phyloP scores from a whole-genome alignment of 805 yeast genomes.

The Saccharomycopsis olivae region DNA sequence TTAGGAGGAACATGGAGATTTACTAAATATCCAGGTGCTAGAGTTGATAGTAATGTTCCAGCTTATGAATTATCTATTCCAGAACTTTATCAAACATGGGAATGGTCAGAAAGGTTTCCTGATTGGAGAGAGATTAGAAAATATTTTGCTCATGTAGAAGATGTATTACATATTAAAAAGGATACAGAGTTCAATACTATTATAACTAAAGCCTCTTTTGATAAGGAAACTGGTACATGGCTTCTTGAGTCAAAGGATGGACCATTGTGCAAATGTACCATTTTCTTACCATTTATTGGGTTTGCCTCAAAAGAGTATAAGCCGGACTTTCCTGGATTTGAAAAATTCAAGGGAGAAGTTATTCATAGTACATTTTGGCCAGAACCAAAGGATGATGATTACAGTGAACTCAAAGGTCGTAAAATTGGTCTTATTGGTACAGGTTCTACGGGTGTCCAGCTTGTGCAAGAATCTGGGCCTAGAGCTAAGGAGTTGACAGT shows the following conservation, averaged over 20 bases:
- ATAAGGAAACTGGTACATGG: slow-evolving; percentile 21
- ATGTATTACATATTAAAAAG: slow-evolving; percentile 20
- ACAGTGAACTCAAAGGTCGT: slow-evolving; percentile 10
- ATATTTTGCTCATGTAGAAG: slow-evolving; percentile 23
- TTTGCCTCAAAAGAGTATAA: slow-evolving; percentile 22
- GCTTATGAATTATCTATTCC: slow-evolving; percentile 22
- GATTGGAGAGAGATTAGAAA: slow-evolving; percentile 21
- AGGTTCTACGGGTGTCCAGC: slow-evolving; percentile 22
- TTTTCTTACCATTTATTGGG: slow-evolving; percentile 20
- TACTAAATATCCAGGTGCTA: slow-evolving; percentile 21
- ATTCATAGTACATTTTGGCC: slow-evolving; percentile 20
- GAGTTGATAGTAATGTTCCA: slow-evolving; percentile 24
- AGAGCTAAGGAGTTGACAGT: slow-evolving; percentile 16
- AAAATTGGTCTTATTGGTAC: slow-evolving; percentile 20
- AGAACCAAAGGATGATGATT: slow-evolving; percentile 12
- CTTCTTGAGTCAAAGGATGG: slow-evolving; percentile 19
- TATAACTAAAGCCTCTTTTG: slow-evolving; percentile 20
- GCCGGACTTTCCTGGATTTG: slow-evolving; percentile 21
- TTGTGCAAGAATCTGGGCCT: slow-evolving; percentile 19
- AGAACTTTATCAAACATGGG: slow-evolving; percentile 22
- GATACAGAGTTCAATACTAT: slow-evolving; percentile 21
- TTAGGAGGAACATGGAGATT: slow-evolving; percentile 20
- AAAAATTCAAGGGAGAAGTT: slow-evolving; percentile 17
- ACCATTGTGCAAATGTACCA: background rate
- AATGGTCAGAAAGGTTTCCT: slow-evolving; percentile 23